Percentiles rank a stretch among this genome's conserved stretches.
phyloP scores from a whole-genome alignment of 2,329 filamentous ascomycete genomes.

The Capronia epimyces region DNA sequence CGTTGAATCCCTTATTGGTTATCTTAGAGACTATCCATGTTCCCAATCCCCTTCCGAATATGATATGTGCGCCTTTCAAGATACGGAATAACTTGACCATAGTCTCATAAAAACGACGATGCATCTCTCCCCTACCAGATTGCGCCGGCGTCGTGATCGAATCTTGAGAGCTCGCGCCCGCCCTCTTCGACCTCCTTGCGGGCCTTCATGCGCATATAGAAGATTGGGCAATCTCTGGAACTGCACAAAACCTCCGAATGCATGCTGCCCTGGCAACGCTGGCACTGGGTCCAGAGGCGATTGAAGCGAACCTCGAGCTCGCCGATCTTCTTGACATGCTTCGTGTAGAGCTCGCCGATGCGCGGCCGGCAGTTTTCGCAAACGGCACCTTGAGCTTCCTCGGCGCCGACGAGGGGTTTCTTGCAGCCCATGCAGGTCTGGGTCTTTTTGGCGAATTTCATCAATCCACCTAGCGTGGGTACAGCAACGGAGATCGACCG shows the following conservation, averaged over 20 bases:
- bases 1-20: background rate
- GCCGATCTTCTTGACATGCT: conserved; percentile 78
- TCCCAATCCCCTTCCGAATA: background rate
- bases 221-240: conserved; percentile 94
- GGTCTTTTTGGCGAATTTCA: conserved; percentile 98
- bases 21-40: background rate
- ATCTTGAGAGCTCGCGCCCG: conserved; percentile 80
- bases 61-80: background rate
- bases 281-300: conserved; percentile 94
- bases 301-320: conserved; percentile 92
- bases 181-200: conserved; percentile 98
- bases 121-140: conserved; percentile 20
- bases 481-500: conserved; percentile 90
- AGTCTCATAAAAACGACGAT: background rate
- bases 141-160: conserved; percentile 74
- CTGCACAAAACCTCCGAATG: conserved; percentile 98
- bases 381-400: conserved; percentile 78
- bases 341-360: conserved; percentile 88
- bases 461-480: conserved; percentile 83
- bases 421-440: conserved; percentile 99
- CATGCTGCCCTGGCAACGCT: conserved; percentile 94
- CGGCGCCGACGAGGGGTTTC: conserved; percentile 76
- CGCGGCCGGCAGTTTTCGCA: conserved; percentile 80
- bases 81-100: background rate
- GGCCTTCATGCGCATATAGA: conserved; percentile 99